Evolutionary conservation across 257 asterid species (phyloP), one percentile per base, ranked within the genome.

Genomic region (Forsythia viridissima): DNA sequence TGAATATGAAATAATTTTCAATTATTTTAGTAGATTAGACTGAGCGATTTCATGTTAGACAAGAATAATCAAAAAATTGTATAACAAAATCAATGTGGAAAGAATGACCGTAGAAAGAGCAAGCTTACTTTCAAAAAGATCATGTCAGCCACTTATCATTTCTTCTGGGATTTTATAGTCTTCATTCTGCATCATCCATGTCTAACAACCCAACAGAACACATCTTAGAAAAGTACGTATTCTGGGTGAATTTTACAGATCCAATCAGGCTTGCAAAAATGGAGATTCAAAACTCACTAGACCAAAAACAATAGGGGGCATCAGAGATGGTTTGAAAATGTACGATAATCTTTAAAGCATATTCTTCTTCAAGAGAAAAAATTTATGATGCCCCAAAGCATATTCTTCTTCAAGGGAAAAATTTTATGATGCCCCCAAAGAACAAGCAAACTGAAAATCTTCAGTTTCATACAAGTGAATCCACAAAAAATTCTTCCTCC

Each of bases 401-500:
- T 5, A 55, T 18, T 55, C 30, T 55, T 52, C 63, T 55, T 55
- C 65, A 55, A 55, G 65, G 65, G 16, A 18, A n/a, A 55, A 55
- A 18, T 16, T 55, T n/a, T 55, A 6, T 6, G 65, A 55, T 55
- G 65, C 65, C 65, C 30, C 65, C 65, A 55, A 55, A 48, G 65
- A 55, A 44, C 73, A 66, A 41, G 61, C 38, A 37, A 59, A 38
- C 59, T 30, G 34, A 79, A 59, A 68, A 81, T 15, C 44, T 40
- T 55, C 41, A 5, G 11, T 51, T 66, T 78, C 63, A 71, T 10
- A 8, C 24, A 41, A 78, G 39, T 57, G 75, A 82, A 71, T 78
- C 85, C 20, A 77, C 82, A 79, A 84, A 82, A 69, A 51, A 36
- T 67, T 88, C 90, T 72, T 84, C 89, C 73, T 84, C 85, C 11